phyloP scores from a whole-genome alignment of 2,329 filamentous ascomycete genomes.

The Botrytis sinoallii region DNA sequence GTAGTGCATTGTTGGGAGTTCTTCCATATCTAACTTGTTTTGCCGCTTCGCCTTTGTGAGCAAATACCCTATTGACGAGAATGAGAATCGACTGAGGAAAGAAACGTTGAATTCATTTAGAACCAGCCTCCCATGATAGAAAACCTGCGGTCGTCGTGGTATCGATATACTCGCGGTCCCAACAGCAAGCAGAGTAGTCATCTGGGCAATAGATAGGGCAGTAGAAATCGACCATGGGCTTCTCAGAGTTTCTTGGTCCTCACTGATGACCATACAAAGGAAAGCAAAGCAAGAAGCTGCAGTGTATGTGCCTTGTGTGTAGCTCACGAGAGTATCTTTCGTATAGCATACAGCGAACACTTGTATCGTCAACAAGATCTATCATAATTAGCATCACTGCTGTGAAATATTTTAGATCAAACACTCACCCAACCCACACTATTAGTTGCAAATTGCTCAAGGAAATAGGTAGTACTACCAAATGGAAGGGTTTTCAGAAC shows the following conservation, averaged over 20 bases:
- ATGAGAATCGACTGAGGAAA: slow-evolving; percentile 59
- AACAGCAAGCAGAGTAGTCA: slow-evolving; percentile 45
- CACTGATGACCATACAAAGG: neutral
- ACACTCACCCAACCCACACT: slow-evolving; percentile 13
- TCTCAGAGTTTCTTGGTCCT: slow-evolving; percentile 36
- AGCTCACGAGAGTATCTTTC: slow-evolving; percentile 19
- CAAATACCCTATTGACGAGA: slow-evolving; percentile 56
- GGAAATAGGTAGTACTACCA: neutral
- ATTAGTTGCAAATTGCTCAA: neutral
- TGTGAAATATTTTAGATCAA: neutral
- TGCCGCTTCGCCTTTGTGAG: slow-evolving; percentile 55
- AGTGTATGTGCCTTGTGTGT: slow-evolving; percentile 13
- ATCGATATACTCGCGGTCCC: slow-evolving; percentile 52
- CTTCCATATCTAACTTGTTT: slow-evolving; percentile 55
- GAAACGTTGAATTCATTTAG: slow-evolving; percentile 60
- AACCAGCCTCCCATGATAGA: slow-evolving; percentile 53
- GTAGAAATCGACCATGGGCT: neutral
- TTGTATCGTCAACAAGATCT: slow-evolving; percentile 17
- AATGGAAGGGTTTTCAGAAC: slow-evolving; percentile 49
- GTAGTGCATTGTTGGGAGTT: slow-evolving; percentile 59
- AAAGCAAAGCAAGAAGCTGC: slow-evolving; percentile 14
- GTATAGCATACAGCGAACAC: slow-evolving; percentile 20
- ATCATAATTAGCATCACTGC: neutral
- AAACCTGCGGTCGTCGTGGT: slow-evolving; percentile 66
- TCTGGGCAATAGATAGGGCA: slow-evolving; percentile 38